Evolutionary conservation across 306 rosid species (phyloP).

Genomic region (Castanea crenata): DNA sequence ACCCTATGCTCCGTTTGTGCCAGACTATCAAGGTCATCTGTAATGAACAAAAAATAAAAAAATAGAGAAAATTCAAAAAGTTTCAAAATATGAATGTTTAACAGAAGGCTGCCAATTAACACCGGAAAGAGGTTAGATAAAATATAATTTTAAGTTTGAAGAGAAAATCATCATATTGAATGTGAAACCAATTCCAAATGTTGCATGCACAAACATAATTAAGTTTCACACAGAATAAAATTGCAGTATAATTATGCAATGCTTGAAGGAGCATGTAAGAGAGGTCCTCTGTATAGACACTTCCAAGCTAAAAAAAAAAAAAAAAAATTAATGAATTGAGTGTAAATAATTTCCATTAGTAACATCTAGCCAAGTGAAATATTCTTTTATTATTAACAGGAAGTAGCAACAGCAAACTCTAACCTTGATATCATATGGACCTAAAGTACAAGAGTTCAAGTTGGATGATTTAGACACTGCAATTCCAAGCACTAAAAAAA

Average conservation of each 20-base stretch:
- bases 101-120: background rate
- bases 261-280: background rate
- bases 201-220: background rate
- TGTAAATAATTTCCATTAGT: too few species aligned
- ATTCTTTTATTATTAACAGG: too few species aligned
- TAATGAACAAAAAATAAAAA: conserved; percentile 14
- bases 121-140: background rate
- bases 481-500: too few species aligned
- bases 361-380: too few species aligned
- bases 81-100: background rate
- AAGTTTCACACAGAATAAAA: background rate
- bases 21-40: conserved; percentile 36
- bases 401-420: too few species aligned
- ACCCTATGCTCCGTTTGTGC: conserved; percentile 32
- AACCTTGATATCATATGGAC: too few species aligned
- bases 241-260: background rate
- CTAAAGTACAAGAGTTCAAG: too few species aligned
- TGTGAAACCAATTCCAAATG: background rate
- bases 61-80: background rate
- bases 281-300: too few species aligned
- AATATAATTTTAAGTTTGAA: background rate
- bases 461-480: too few species aligned
- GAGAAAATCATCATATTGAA: background rate
- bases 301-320: too few species aligned
- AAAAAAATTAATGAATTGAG: too few species aligned